Percentiles rank a stretch among this genome's conserved stretches.
These are phyloP conservation scores for Phytophthora pseudosyringae DNA, from an alignment of 352 stramenopile genomes.

Conservation along the genomic window DNA sequence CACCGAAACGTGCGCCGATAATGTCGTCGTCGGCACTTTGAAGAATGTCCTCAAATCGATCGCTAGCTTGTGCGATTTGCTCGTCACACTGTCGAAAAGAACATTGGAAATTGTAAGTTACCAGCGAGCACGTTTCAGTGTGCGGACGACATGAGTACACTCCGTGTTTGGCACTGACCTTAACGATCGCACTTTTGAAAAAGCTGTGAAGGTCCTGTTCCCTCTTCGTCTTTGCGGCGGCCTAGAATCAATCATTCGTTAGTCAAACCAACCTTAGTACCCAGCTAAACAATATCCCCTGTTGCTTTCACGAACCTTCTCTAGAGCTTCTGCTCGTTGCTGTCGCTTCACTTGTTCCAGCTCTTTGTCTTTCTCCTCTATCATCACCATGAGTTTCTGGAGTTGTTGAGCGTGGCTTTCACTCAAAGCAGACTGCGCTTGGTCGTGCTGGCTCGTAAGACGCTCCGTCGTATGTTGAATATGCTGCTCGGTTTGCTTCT, in stretches of 20 bases:
- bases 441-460: constrained; percentile 21
- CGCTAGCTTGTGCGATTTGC: constrained; percentile 44
- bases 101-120: not conserved
- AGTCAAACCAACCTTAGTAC: not conserved
- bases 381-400: constrained; percentile 22
- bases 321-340: constrained; percentile 7
- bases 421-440: constrained; percentile 9
- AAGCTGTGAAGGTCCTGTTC: constrained; percentile 42
- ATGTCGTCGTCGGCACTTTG: constrained; percentile 49
- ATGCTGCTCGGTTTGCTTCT: constrained; percentile 17
- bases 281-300: not conserved
- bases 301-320: constrained; percentile 29
- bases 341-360: constrained; percentile 26
- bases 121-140: not conserved
- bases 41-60: constrained; percentile 57
- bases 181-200: constrained; percentile 42
- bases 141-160: not conserved
- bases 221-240: constrained; percentile 19
- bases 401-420: constrained; percentile 30
- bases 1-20: constrained; percentile 52
- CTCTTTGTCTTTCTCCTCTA: constrained; percentile 35
- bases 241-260: constrained; percentile 19
- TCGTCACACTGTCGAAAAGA: constrained; percentile 50
- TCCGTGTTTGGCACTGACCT: constrained; percentile 9
- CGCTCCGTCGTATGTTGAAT: constrained; percentile 13